A percentile compares a stretch with the other conserved stretches of the same genome.
Evolutionary conservation across 176 grass and related monocot species (phyloP).

Genomic region (Saccharum officinarum): DNA sequence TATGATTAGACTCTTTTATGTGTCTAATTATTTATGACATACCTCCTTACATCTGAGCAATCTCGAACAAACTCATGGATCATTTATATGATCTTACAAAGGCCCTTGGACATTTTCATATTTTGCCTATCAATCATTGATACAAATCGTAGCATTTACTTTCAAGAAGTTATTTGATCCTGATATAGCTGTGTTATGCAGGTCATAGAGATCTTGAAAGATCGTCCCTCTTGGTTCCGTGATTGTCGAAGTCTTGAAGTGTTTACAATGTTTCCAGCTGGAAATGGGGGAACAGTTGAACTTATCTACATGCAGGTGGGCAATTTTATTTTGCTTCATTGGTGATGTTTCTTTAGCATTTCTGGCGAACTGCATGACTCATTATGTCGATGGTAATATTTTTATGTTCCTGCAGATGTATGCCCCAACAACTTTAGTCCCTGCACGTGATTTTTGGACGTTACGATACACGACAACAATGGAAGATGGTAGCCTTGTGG

Average conservation of each 20-base stretch:
- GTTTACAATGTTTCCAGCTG: constrained; percentile 79
- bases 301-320: constrained; percentile 90
- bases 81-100: not conserved
- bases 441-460: constrained; percentile 98
- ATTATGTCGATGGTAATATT: not conserved
- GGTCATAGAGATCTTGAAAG: constrained; percentile 95
- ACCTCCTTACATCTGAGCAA: not conserved
- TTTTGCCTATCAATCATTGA: not conserved
- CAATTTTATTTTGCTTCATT: not conserved
- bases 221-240: constrained; percentile 85
- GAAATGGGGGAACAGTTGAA: constrained; percentile 95
- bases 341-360: constrained; percentile 5
- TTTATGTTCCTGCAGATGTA: constrained; percentile 61
- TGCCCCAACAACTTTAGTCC: constrained; percentile 96
- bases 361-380: not conserved
- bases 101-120: not conserved
- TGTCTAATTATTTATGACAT: constrained; percentile 1
- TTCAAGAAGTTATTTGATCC: not conserved
- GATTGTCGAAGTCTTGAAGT: constrained; percentile 95
- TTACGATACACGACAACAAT: constrained; percentile 80
- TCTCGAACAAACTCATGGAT: not conserved
- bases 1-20: not conserved
- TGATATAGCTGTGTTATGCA: constrained; percentile 42
- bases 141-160: not conserved
- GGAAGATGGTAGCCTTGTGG: constrained; percentile 98